Conservation (phyloP, 2,329 filamentous ascomycete genomes). For the Beauveria sp. region DNA sequence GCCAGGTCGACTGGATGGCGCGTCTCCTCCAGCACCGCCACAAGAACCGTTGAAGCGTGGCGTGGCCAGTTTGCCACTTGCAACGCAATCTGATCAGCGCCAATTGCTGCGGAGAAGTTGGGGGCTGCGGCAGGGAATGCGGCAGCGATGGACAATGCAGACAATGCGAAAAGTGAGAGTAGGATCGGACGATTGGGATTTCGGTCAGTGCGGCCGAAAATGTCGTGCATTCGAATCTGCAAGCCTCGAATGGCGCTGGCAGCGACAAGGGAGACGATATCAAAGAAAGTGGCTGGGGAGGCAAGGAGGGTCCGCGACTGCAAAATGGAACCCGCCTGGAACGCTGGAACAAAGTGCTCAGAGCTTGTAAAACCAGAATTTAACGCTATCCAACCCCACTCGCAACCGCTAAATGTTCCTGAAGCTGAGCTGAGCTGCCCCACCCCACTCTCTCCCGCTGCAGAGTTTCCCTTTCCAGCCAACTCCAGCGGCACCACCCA, state of each 20-base stretch:
- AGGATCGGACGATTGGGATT: not conserved
- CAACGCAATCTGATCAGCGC: not conserved
- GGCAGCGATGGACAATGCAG: not conserved
- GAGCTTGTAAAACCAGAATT: not conserved
- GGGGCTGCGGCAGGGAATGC: not conserved
- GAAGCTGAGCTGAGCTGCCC: not conserved
- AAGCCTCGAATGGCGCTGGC: not conserved
- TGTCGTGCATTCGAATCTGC: not conserved
- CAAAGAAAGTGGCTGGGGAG: not conserved
- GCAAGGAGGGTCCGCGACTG: no score
- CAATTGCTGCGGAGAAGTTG: not conserved
- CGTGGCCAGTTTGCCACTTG: not conserved
- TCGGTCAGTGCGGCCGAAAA: not conserved
- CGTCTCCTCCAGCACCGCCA: not conserved
- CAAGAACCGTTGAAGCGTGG: not conserved
- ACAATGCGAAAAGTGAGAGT: not conserved
- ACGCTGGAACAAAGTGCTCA: no score
- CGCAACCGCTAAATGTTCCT: not conserved
- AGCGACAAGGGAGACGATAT: not conserved
- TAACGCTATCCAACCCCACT: not conserved
- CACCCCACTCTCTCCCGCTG: slow-evolving; percentile 2
- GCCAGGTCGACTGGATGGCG: not conserved
- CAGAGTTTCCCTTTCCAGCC: slow-evolving; percentile 2
- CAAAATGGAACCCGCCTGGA: no score
- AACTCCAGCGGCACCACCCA: not conserved